Evolutionary conservation across 208 protist genomes (phyloP).

Genomic region (Blechomonas ayalai): DNA sequence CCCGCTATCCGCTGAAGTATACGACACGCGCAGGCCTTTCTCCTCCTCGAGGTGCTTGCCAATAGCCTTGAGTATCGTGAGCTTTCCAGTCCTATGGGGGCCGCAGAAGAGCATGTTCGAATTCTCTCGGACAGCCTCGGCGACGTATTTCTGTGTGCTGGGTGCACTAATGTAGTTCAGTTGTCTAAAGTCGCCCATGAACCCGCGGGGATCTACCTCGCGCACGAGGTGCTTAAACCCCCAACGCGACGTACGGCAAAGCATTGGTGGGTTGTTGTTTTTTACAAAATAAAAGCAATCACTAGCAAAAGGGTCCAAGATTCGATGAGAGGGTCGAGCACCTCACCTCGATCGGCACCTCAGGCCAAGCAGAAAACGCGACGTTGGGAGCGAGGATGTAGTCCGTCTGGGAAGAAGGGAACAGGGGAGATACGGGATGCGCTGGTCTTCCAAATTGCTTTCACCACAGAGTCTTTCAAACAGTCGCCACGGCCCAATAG

Average conservation of each 20-base stretch:
- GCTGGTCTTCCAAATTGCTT: too few relatives aligned
- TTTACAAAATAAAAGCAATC: too few relatives aligned
- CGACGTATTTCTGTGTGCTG: conserved; percentile 29
- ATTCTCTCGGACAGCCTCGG: conserved; percentile 16
- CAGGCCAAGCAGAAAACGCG: too few relatives aligned
- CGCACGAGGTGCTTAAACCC: conserved; percentile 46
- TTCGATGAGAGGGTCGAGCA: too few relatives aligned
- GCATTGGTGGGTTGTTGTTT: conserved; percentile 13
- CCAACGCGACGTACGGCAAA: too few relatives aligned
- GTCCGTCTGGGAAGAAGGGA: too few relatives aligned
- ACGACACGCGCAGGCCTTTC: conserved; percentile 38
- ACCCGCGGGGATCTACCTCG: conserved; percentile 70
- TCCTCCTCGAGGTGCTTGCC: conserved; percentile 46
- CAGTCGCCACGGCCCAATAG: too few relatives aligned
- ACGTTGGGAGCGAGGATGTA: too few relatives aligned
- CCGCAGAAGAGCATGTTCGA: conserved; percentile 76
- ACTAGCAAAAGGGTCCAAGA: too few relatives aligned
- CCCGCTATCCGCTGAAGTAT: conserved; percentile 56
- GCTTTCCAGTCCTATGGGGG: conserved; percentile 70
- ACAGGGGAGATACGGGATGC: too few relatives aligned
- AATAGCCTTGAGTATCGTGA: conserved; percentile 70
- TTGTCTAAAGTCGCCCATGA: conserved; percentile 50
- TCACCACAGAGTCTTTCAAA: too few relatives aligned
- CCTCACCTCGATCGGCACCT: too few relatives aligned
- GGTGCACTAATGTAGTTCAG: conserved; percentile 29